phyloP scores from a whole-genome alignment of 176 grass and related monocot genomes.

The Cenchrus americanus region DNA sequence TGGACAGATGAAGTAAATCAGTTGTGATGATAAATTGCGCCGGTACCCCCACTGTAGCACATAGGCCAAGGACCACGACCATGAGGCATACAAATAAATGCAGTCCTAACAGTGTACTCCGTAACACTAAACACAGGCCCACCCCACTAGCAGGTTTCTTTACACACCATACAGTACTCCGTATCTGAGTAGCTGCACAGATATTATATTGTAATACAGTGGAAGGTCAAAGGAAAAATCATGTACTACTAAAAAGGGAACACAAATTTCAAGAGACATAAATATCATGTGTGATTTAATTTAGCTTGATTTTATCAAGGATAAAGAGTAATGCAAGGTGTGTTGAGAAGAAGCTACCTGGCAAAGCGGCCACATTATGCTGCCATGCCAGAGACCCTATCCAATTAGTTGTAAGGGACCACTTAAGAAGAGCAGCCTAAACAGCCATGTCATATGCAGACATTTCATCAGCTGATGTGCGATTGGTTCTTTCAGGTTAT shows the following conservation, averaged over 20 bases:
- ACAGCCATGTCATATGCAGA: slow-evolving; percentile 51
- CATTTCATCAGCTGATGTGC: slow-evolving; percentile 42
- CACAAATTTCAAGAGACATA: slow-evolving; percentile 24
- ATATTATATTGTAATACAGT: slow-evolving; percentile 8
- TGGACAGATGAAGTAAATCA: neutral
- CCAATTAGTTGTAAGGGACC: slow-evolving; percentile 50
- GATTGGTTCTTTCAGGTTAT: slow-evolving; percentile 45
- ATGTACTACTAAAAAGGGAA: slow-evolving; percentile 51
- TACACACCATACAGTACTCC: neutral
- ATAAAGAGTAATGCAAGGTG: slow-evolving; percentile 22
- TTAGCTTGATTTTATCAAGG: slow-evolving; percentile 14
- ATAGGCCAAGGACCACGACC: slow-evolving; percentile 10
- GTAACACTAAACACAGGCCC: neutral
- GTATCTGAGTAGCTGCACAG: neutral
- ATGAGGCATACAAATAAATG: slow-evolving; percentile 20
- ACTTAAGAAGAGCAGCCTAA: slow-evolving; percentile 46
- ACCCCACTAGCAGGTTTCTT: neutral
- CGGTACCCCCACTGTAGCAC: slow-evolving; percentile 5
- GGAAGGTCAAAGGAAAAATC: slow-evolving; percentile 22
- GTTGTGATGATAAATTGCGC: neutral
- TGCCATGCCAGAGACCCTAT: slow-evolving; percentile 33
- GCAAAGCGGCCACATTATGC: slow-evolving; percentile 19
- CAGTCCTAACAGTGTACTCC: neutral
- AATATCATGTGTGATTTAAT: neutral
- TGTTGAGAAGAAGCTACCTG: slow-evolving; percentile 49